Percentiles rank a stretch among this genome's conserved stretches.
Evolutionary conservation across 192 early-diverging fungal species (phyloP).

Genomic region (Backusella parvicylindrica): DNA sequence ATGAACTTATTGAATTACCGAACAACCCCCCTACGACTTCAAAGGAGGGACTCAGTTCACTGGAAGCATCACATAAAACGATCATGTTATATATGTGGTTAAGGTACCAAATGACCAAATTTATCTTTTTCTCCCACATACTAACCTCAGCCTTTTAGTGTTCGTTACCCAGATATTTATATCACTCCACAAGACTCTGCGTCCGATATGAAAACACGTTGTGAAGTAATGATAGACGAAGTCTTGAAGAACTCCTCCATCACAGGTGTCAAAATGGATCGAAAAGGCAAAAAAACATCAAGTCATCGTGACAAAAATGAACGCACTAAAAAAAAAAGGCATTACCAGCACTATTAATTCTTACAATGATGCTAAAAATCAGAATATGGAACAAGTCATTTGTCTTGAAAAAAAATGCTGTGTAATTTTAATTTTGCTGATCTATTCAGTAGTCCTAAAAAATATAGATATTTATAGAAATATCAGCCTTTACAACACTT

Average conservation of each 20-base stretch:
- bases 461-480: background rate
- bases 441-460: background rate
- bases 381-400: background rate
- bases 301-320: background rate
- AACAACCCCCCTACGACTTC: conserved; percentile 12
- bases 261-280: background rate
- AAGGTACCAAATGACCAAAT: conserved; percentile 35
- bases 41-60: conserved; percentile 31
- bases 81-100: conserved; percentile 92
- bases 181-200: conserved; percentile 42
- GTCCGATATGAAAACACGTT: conserved; percentile 40
- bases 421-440: background rate
- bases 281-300: background rate
- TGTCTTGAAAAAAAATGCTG: background rate
- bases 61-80: conserved; percentile 75
- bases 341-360: background rate
- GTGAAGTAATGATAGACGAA: conserved; percentile 34
- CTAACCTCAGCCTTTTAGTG: conserved; percentile 28
- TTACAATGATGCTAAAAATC: background rate
- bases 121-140: background rate
- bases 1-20: conserved; percentile 52
- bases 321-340: background rate
- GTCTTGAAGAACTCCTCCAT: conserved; percentile 7
- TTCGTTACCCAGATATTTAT: conserved; percentile 61
- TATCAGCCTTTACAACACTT: background rate